Evolutionary conservation across 495 filamentous ascomycete genomes (phyloP).

Genomic region (Amorphotheca resinae): DNA sequence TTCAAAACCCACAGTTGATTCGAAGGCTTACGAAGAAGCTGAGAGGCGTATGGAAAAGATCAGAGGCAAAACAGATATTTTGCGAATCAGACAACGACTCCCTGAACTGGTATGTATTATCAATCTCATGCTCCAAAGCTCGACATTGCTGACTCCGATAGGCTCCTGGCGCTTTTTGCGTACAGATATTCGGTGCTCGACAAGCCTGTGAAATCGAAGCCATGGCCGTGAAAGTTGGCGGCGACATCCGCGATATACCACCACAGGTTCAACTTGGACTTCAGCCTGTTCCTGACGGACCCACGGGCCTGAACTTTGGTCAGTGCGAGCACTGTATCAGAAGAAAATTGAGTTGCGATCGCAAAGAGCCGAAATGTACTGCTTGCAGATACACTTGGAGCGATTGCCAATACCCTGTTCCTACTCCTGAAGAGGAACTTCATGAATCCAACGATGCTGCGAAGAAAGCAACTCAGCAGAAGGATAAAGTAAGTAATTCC

Average conservation of each 20-base stretch:
- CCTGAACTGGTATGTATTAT: neutral
- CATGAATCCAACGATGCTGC: no score
- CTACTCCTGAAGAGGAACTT: no score
- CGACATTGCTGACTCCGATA: neutral
- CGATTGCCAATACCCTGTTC: neutral
- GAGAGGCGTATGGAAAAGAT: neutral
- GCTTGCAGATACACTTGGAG: neutral
- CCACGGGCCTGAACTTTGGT: neutral
- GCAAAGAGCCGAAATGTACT: neutral
- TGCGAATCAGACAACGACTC: neutral
- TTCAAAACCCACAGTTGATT: neutral
- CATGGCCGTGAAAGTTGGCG: neutral
- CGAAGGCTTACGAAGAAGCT: neutral
- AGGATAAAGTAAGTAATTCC: no score
- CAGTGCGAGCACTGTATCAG: neutral
- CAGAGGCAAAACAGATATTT: neutral
- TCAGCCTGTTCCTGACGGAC: neutral
- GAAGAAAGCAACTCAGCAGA: no score
- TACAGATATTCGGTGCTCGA: neutral
- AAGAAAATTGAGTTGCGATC: neutral
- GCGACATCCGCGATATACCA: neutral
- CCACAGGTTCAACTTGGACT: neutral
- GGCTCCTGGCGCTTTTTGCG: neutral
- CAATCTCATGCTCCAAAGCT: neutral
- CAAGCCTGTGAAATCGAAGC: neutral